Percentiles rank a stretch among this genome's conserved stretches.
Evolutionary conservation across 306 rosid species (phyloP).

Genomic region (Styphnolobium japonicum): DNA sequence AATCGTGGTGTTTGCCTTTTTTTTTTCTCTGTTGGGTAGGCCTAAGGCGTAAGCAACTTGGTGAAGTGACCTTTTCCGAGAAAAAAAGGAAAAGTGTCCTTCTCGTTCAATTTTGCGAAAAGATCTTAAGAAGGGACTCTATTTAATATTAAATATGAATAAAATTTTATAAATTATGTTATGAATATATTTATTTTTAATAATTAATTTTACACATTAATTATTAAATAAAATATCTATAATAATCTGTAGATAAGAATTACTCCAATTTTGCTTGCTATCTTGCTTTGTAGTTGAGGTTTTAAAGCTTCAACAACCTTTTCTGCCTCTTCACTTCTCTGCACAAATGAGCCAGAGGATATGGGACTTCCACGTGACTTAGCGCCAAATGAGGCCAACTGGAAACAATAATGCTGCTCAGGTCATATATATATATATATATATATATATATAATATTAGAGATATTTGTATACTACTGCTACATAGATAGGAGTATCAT

Average conservation of each 20-base stretch:
- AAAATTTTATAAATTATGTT: too few species aligned
- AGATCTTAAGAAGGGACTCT: too few species aligned
- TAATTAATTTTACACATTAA: too few species aligned
- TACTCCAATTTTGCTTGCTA: too few species aligned
- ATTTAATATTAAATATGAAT: too few species aligned
- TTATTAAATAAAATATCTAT: too few species aligned
- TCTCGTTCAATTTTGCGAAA: too few species aligned
- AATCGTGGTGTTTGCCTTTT: too few species aligned
- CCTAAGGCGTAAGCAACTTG: background rate
- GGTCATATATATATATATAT: background rate
- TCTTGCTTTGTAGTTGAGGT: background rate
- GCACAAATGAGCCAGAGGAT: background rate
- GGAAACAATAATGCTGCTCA: background rate
- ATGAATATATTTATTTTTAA: too few species aligned
- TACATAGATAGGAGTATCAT: background rate
- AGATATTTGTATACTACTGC: background rate
- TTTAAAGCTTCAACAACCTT: constrained; percentile 17
- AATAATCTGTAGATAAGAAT: too few species aligned
- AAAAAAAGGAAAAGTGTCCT: background rate
- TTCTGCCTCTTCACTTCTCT: background rate
- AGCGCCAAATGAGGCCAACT: constrained; percentile 2
- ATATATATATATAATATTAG: too few species aligned
- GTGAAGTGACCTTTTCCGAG: background rate
- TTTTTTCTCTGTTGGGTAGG: too few species aligned
- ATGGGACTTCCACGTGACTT: background rate